A percentile compares a stretch with the other conserved stretches of the same genome.
Evolutionary conservation across 1,284 basidiomycete genomes (phyloP).

Genomic region (Mycena sp.): DNA sequence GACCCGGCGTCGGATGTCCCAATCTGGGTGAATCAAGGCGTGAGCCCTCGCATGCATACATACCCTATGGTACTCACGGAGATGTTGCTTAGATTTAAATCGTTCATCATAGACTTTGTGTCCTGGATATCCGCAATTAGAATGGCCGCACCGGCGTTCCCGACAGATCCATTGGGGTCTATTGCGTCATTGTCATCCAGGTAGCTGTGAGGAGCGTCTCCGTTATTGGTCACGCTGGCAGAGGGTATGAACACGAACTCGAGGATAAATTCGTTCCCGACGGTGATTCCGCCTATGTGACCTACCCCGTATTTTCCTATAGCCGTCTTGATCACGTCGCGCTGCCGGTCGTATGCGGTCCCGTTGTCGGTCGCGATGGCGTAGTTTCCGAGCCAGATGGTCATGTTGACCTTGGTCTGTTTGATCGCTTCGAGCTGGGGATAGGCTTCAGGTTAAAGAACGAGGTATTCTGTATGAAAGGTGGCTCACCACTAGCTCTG

Average conservation of each 20-base stretch:
- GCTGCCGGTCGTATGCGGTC: slow-evolving; percentile 79
- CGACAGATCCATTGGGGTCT: slow-evolving; percentile 64
- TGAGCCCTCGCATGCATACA: background rate
- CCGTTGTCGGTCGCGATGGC: slow-evolving; percentile 67
- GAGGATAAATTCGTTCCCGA: slow-evolving; percentile 87
- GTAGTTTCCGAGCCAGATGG: slow-evolving; percentile 89
- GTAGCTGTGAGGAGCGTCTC: slow-evolving; percentile 53
- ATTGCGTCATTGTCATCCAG: slow-evolving; percentile 54
- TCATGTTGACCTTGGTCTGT: slow-evolving; percentile 86
- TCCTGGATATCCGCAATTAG: slow-evolving; percentile 77
- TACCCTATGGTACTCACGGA: slow-evolving; percentile 44
- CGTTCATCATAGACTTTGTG: slow-evolving; percentile 61
- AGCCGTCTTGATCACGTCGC: slow-evolving; percentile 69
- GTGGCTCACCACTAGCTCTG: slow-evolving; percentile 51
- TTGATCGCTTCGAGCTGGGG: slow-evolving; percentile 53
- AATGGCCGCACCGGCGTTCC: slow-evolving; percentile 59
- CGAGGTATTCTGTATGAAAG: background rate
- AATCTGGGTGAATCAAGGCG: slow-evolving; percentile 59
- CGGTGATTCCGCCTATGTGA: slow-evolving; percentile 83
- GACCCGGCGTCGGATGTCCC: slow-evolving; percentile 93
- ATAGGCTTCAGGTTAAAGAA: background rate
- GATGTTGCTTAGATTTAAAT: slow-evolving; percentile 61
- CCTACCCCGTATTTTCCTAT: slow-evolving; percentile 83
- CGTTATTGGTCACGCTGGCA: background rate
- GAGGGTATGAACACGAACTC: slow-evolving; percentile 55